Evolutionary conservation across 2,329 filamentous ascomycete genomes (phyloP), one percentile per base, ranked within the genome.

Genomic region (Diplodia corticola): DNA sequence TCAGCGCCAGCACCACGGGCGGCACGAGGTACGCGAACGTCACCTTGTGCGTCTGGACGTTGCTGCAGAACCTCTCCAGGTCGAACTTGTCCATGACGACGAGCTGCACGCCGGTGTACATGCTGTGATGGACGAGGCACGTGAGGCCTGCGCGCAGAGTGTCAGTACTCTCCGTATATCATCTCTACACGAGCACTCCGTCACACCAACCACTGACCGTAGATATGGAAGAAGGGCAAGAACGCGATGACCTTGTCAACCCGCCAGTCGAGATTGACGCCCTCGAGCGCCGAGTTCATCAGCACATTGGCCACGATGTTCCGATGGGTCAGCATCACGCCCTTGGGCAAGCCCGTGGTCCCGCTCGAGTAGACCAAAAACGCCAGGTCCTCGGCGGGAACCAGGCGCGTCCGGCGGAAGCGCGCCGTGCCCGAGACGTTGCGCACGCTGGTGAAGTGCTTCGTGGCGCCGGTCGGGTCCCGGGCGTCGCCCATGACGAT

Each of bases 191-290:
- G n/a, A n/a, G n/a, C n/a, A n/a, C n/a, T n/a, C n/a, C n/a, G n/a
- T n/a, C n/a, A n/a, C n/a, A n/a, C n/a, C n/a, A n/a, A n/a, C n/a
- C 17, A 20, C 86, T 70, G 78, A 90, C 85, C 92, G 73, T 96
- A 97, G 69, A 96, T 93, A 75, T 97, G 93, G 79, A 93, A 97
- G 77, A 97, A 95, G 0, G 93, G 93, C 12, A 97, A 78, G 67
- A 96, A 89, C 1, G 91, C 91, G 6, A 97, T 78, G 33, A 95
- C 81, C 67, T 85, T 87, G 74, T 97, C 93, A 0, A 88, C 85
- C 65, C 87, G 82, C 75, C 86, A 86, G 22, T 79, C 81, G 64
- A 91, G 76, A 66, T 92, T 75, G 15, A 67, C 68, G 1, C 48
- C 57, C 69, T 82, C 78, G 12, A 69, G 74, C 24, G 74, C 73